A percentile compares a stretch with the other conserved stretches of the same genome.
These are phyloP conservation scores for Eruca vesicaria DNA, from an alignment of 441 rosid genomes.

Conservation along the genomic window DNA sequence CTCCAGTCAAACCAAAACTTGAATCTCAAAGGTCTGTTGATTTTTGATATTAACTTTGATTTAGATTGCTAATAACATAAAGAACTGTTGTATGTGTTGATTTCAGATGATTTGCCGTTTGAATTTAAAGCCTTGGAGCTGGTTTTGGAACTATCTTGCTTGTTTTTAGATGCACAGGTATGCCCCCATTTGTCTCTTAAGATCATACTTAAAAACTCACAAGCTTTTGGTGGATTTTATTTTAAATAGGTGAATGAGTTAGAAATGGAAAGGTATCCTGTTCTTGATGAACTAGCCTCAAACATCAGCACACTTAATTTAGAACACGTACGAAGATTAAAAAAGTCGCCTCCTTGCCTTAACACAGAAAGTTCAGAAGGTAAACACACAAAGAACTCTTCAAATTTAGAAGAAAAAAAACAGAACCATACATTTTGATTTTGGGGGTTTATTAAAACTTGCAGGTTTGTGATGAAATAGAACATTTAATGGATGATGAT, in stretches of 20 bases:
- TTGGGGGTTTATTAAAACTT: constrained; percentile 26
- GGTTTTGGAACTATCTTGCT: constrained; percentile 90
- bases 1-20: constrained; percentile 68
- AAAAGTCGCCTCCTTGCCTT: constrained; percentile 88
- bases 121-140: constrained; percentile 92
- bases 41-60: not conserved
- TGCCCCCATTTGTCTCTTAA: not conserved
- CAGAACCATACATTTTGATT: not conserved
- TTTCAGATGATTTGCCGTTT: constrained; percentile 94
- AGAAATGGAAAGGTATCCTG: constrained; percentile 86
- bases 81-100: constrained; percentile 23
- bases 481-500: constrained; percentile 98
- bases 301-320: constrained; percentile 84
- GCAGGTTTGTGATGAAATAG: constrained; percentile 93
- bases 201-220: not conserved
- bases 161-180: constrained; percentile 90
- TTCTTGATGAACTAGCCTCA: constrained; percentile 84
- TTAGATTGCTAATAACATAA: constrained; percentile 19
- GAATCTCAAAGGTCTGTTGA: constrained; percentile 43
- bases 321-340: constrained; percentile 84
- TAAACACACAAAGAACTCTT: constrained; percentile 24
- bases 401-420: not conserved
- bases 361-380: constrained; percentile 98
- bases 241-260: constrained; percentile 76
- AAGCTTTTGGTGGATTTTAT: constrained; percentile 7